A percentile compares a stretch with the other conserved stretches of the same genome.
Conservation (phyloP, 2,329 filamentous ascomycete genomes). For the Alternaria viburni region DNA sequence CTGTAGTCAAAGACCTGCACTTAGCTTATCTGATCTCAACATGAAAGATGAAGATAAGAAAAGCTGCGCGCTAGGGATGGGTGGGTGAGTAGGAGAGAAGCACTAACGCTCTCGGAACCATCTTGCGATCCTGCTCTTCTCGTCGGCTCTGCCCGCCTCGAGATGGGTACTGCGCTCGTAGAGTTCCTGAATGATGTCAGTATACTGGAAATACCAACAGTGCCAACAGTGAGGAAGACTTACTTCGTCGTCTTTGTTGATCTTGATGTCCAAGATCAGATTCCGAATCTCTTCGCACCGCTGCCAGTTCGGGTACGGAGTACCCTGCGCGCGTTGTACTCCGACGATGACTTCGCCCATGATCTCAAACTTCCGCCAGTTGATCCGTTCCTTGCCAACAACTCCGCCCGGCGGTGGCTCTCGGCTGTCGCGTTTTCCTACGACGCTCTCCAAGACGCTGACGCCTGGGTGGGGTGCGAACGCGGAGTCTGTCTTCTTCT, state of each 20-base stretch:
- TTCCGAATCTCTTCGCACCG: slow-evolving; percentile 74
- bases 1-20: slow-evolving; percentile 19
- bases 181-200: slow-evolving; percentile 55
- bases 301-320: slow-evolving; percentile 75
- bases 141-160: slow-evolving; percentile 56
- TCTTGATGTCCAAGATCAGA: slow-evolving; percentile 79
- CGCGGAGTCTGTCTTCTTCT: slow-evolving; percentile 32
- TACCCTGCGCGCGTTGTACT: slow-evolving; percentile 89
- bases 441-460: slow-evolving; percentile 40
- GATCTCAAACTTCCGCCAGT: slow-evolving; percentile 98
- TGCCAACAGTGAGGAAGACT: slow-evolving; percentile 36
- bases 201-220: neutral
- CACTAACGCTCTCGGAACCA: slow-evolving; percentile 56
- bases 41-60: slow-evolving; percentile 16
- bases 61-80: neutral
- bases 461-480: slow-evolving; percentile 44
- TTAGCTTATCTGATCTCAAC: slow-evolving; percentile 32
- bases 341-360: slow-evolving; percentile 89
- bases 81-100: slow-evolving; percentile 21
- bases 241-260: slow-evolving; percentile 88
- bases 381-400: slow-evolving; percentile 69
- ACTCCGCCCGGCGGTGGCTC: slow-evolving; percentile 48
- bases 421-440: slow-evolving; percentile 48
- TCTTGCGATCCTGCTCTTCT: slow-evolving; percentile 51
- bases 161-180: slow-evolving; percentile 65